These are phyloP conservation scores for Colletotrichum sp. DNA, from an alignment of 2,329 filamentous ascomycete species.

Conservation along the genomic window DNA sequence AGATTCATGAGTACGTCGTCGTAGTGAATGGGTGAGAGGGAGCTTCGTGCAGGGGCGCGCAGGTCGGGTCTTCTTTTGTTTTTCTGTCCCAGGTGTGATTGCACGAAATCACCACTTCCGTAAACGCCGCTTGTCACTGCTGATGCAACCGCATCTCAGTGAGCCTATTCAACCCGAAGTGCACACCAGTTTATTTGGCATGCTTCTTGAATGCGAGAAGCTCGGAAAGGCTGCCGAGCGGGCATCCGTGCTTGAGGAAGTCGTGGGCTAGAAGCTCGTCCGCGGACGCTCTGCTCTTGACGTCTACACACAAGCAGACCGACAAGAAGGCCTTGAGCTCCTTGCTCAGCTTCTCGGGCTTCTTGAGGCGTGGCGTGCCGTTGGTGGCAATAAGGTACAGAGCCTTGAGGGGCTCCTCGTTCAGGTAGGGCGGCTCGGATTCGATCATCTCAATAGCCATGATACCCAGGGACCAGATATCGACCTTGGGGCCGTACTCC, in stretches of 20 bases:
- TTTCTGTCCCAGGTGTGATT: not conserved
- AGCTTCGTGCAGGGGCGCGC: not conserved
- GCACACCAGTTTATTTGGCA: constrained; percentile 52
- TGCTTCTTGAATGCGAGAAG: constrained; percentile 87
- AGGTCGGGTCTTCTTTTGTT: not conserved
- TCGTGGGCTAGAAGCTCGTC: constrained; percentile 90
- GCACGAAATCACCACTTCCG: not conserved
- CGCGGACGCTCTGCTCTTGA: constrained; percentile 91
- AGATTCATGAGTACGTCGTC: constrained; percentile 17
- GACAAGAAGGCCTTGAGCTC: constrained; percentile 97
- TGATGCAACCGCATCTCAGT: not conserved
- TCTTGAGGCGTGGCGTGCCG: constrained; percentile 95
- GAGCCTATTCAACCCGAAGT: not conserved
- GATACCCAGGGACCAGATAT: constrained; percentile 98
- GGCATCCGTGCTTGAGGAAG: constrained; percentile 92
- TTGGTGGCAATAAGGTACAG: constrained; percentile 98
- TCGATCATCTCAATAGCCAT: constrained; percentile 99
- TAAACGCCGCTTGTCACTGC: not conserved
- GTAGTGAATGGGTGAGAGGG: not conserved
- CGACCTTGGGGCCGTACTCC: constrained; percentile 97
- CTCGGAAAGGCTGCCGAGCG: constrained; percentile 81
- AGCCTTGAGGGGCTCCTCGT: constrained; percentile 96
- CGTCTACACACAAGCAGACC: constrained; percentile 95
- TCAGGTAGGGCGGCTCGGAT: constrained; percentile 95
- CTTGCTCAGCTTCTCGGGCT: constrained; percentile 96